These are phyloP conservation scores for Sporisorium graminicola DNA, from an alignment of 1,284 basidiomycete genomes.

Conservation along the genomic window DNA sequence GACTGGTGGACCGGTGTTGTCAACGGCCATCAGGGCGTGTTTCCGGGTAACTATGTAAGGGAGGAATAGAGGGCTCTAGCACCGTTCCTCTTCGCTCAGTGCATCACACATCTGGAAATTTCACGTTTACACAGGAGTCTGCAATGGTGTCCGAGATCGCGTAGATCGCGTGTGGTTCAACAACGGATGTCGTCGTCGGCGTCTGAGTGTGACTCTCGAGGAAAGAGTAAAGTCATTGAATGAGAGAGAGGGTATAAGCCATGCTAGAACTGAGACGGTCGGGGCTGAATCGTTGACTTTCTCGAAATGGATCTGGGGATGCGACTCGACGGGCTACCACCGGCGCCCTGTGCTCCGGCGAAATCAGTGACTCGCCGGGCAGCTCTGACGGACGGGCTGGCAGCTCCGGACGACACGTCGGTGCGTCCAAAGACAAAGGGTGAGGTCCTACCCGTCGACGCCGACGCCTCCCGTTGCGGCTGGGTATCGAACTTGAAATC, in stretches of 20 bases:
- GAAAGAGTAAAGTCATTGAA: not conserved
- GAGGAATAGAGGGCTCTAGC: slow-evolving; percentile 43
- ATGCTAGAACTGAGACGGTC: slow-evolving; percentile 6
- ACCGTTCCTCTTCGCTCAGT: no score
- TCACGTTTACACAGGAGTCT: no score
- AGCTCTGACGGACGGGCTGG: slow-evolving; percentile 1
- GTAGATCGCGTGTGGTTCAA: no score
- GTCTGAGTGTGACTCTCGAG: no score
- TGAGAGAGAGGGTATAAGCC: not conserved
- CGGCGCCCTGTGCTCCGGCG: not conserved
- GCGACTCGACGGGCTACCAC: slow-evolving; percentile 20
- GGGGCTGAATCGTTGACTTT: slow-evolving; percentile 13
- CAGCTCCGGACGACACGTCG: not conserved
- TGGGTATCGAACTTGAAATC: slow-evolving; percentile 21
- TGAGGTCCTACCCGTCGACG: not conserved
- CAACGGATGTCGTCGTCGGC: no score
- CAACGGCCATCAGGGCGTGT: slow-evolving; percentile 87
- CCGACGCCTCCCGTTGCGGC: not conserved
- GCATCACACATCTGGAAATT: not conserved
- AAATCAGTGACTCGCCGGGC: slow-evolving; percentile 31
- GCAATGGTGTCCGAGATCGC: no score
- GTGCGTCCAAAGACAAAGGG: slow-evolving; percentile 27
- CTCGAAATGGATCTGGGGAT: slow-evolving; percentile 27
- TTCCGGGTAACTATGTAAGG: slow-evolving; percentile 77
- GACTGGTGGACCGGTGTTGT: slow-evolving; percentile 98